Conservation (phyloP, 1,284 basidiomycete genomes). For the Boletus sp. region DNA sequence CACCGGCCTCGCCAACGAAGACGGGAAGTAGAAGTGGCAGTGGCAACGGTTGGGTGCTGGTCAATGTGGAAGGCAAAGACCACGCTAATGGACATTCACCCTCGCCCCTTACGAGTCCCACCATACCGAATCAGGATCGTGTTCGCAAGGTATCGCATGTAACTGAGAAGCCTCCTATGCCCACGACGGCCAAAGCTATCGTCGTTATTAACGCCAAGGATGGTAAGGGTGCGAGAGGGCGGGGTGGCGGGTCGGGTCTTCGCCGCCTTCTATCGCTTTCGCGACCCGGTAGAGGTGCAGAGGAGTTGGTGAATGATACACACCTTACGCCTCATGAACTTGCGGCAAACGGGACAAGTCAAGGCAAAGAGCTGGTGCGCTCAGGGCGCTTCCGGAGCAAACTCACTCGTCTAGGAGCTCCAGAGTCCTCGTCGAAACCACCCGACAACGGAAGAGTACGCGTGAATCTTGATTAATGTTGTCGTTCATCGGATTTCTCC, state of each 20-base stretch:
- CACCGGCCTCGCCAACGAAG: conserved; percentile 33
- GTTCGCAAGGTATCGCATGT: conserved; percentile 26
- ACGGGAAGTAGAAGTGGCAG: conserved; percentile 36
- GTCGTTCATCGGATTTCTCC: conserved; percentile 20
- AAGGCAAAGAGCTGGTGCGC: conserved; percentile 24
- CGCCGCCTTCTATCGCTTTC: conserved; percentile 33
- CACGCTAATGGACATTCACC: conserved; percentile 27
- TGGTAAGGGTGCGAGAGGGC: conserved; percentile 35
- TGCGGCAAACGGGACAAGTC: conserved; percentile 19
- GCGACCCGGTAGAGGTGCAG: conserved; percentile 31
- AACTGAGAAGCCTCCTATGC: conserved; percentile 33
- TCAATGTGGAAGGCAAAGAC: conserved; percentile 53
- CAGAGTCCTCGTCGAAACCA: conserved; percentile 31
- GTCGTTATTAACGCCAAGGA: conserved; percentile 56
- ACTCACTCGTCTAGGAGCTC: conserved; percentile 26
- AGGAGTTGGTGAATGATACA: conserved; percentile 27
- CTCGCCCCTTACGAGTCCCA: conserved; percentile 31
- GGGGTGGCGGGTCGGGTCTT: conserved; percentile 34
- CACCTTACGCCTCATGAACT: conserved; percentile 29
- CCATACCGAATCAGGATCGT: conserved; percentile 28
- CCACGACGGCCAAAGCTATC: conserved; percentile 55
- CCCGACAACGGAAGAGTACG: conserved; percentile 36
- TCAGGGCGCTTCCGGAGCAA: conserved; percentile 30
- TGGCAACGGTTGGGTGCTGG: conserved; percentile 58
- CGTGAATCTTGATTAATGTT: conserved; percentile 32